Base-by-base conservation (phyloP, 2,329 filamentous ascomycete genomes). In the Blastomyces emzantsi region DNA sequence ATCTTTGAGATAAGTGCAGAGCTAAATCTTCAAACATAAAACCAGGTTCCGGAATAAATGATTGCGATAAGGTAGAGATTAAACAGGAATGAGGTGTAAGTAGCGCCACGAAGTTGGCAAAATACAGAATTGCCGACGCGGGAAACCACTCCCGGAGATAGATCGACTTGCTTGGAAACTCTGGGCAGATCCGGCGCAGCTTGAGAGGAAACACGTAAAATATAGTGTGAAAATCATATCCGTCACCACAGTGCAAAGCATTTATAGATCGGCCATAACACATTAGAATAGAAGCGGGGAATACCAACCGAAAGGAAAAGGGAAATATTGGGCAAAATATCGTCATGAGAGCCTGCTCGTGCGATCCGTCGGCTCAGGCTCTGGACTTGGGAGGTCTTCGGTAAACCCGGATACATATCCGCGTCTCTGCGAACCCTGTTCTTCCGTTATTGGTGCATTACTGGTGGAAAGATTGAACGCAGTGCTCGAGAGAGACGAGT, bases 331-430 rank as follows among this genome's bases (percentile, higher is more conserved):
- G 25, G 49, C 11, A 6, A 25, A 22, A 56, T 11, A 56, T 39
- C 33, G 33, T 15, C 17, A 39, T 39, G n/a, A 22, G 30, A 7
- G 30, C 54, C 54, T 55, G 30, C 19, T 19, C 6, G 30, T 39
- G 28, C 15, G 59, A 8, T 52, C 59, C 19, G 28, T 11, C 2
- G 59, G 6, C 9, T 62, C 41, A 62, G 57, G 25, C 25, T 60
- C 58, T 15, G 59, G 30, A 47, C 47, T 36, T 33, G 62, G 58
- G 17, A 66, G 64, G 11, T 67, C 65, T n/a, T 67, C 66, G 7
- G 62, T 66, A 51, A 67, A 66, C 5, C 64, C 66, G 4, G 66
- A 68, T 17, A 68, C 65, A 59, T 65, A 65, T 60, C 58, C 58
- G 3, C 58, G 41, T 36, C 63, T 63, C 15, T 57, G 59, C 51